phyloP scores from a whole-genome alignment of 2,329 filamentous ascomycete species.

The Cercospora brassicicola region DNA sequence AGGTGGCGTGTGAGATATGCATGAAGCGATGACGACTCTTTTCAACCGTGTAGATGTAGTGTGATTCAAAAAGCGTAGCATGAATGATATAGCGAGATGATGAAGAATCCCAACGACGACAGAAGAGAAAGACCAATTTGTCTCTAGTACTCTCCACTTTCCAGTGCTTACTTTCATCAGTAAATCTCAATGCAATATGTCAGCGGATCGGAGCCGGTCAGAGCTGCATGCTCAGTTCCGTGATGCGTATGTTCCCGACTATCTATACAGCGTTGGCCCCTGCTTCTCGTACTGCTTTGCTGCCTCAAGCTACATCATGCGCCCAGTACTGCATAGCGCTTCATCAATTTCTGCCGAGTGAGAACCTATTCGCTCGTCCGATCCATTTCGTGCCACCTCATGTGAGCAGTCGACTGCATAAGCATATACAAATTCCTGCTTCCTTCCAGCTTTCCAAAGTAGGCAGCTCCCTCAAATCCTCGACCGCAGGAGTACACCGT shows the following conservation, averaged over 20 bases:
- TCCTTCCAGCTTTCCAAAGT: not conserved
- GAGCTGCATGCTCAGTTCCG: not conserved
- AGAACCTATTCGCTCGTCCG: not conserved
- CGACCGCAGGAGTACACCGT: not conserved
- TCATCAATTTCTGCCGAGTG: not conserved
- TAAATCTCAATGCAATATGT: not conserved
- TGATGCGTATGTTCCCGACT: not conserved
- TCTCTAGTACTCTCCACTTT: not conserved
- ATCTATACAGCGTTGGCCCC: not conserved
- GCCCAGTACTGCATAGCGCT: not conserved
- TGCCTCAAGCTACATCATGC: not conserved
- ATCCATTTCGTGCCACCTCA: not conserved
- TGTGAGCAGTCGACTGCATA: not conserved
- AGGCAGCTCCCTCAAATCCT: not conserved
- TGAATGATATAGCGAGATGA: slow-evolving; percentile 1
- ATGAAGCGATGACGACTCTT: slow-evolving; percentile 1
- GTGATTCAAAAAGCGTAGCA: slow-evolving; percentile 2
- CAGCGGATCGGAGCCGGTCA: not conserved
- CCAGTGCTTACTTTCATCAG: not conserved
- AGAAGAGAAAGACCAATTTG: not conserved
- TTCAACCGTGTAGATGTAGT: slow-evolving; percentile 1
- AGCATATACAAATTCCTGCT: not conserved
- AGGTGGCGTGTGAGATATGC: slow-evolving; percentile 1
- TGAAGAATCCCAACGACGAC: not conserved
- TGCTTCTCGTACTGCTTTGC: not conserved